Evolutionary conservation across 768 basidiomycete species (phyloP).

Genomic region (Dentipellis sp.): DNA sequence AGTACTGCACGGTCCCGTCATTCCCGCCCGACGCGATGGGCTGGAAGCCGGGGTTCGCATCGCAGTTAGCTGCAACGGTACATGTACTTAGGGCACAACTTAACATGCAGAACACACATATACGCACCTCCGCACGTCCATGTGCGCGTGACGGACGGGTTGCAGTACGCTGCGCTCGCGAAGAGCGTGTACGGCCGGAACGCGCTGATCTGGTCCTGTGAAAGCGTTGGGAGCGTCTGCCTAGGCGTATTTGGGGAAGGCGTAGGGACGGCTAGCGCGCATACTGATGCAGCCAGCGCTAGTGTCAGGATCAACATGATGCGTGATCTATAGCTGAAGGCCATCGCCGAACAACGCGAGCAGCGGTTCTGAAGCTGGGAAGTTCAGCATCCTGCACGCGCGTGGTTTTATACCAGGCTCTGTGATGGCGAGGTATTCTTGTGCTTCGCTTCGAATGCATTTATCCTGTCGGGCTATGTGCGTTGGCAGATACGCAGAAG

Average conservation of each 20-base stretch:
- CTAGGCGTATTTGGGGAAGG: background rate
- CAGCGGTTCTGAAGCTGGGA: too few species aligned
- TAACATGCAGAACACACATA: background rate
- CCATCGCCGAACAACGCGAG: too few species aligned
- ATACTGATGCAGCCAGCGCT: too few species aligned
- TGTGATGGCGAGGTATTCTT: too few species aligned
- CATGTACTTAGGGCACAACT: background rate
- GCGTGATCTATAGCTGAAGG: too few species aligned
- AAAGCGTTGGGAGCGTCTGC: background rate
- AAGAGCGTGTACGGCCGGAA: constrained; percentile 42
- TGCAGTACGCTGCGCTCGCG: constrained; percentile 42
- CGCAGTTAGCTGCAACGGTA: constrained; percentile 29
- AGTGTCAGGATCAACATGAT: too few species aligned
- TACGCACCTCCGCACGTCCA: constrained; percentile 46
- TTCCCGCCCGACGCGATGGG: constrained; percentile 39
- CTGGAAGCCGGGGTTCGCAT: constrained; percentile 34
- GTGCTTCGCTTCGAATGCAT: too few species aligned
- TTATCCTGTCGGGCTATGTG: too few species aligned
- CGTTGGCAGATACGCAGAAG: too few species aligned
- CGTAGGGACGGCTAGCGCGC: too few species aligned
- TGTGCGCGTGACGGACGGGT: constrained; percentile 28
- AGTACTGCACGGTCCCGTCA: constrained; percentile 31
- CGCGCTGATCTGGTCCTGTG: constrained; percentile 24
- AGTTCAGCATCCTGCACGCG: too few species aligned
- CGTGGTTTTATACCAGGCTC: too few species aligned